Conservation (phyloP, 1,139 yeast species). For the Saccharomyces hybrid region DNA sequence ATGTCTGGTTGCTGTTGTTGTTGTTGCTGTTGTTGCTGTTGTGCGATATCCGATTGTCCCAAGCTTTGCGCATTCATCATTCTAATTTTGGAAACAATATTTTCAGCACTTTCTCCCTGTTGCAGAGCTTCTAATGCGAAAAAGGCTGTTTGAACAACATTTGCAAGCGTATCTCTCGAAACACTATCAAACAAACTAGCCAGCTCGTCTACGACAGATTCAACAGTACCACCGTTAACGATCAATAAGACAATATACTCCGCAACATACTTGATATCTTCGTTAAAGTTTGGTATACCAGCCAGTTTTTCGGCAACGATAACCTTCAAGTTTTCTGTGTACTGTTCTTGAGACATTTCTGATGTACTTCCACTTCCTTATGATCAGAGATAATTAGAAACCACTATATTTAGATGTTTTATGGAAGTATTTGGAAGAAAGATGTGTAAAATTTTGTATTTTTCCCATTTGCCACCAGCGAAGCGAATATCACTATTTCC, state of each 20-base stretch:
- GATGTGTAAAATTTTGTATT: not conserved
- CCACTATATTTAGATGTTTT: not conserved
- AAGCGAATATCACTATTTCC: not conserved
- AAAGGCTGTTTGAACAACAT: constrained; percentile 44
- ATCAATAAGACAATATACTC: constrained; percentile 71
- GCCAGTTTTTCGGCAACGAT: constrained; percentile 32
- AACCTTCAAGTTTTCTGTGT: constrained; percentile 32
- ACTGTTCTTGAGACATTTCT: constrained; percentile 29
- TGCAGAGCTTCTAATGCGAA: constrained; percentile 45
- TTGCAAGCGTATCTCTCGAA: constrained; percentile 39
- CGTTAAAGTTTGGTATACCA: constrained; percentile 38
- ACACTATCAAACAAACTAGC: constrained; percentile 58
- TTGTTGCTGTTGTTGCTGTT: constrained; percentile 21
- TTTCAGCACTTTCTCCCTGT: constrained; percentile 28
- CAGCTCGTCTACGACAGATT: constrained; percentile 60
- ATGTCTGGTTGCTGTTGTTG: constrained; percentile 7
- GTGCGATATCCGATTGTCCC: constrained; percentile 15
- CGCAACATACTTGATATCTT: constrained; percentile 72
- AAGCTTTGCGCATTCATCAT: constrained; percentile 13
- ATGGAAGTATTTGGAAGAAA: not conserved
- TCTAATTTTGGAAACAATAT: constrained; percentile 28
- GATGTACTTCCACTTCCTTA: not conserved
- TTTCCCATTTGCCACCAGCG: not conserved
- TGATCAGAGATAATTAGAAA: not conserved
- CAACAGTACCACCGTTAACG: constrained; percentile 59